Evolutionary conservation across 2,329 filamentous ascomycete genomes (phyloP).

Genomic region (Stromatinia cepivora): DNA sequence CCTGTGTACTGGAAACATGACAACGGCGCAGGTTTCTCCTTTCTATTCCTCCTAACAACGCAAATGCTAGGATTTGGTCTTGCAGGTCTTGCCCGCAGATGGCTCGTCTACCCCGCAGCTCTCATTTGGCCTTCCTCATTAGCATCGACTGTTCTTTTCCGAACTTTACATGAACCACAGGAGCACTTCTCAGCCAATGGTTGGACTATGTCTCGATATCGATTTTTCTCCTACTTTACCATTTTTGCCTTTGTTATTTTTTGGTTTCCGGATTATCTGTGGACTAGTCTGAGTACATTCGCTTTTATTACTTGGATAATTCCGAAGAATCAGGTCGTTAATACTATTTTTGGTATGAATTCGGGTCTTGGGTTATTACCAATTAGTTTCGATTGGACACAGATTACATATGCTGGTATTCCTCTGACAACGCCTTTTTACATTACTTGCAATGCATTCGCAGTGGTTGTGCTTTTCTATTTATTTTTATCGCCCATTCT

Average conservation of each 20-base stretch:
- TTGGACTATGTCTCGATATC: conserved; percentile 48
- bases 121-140: conserved; percentile 54
- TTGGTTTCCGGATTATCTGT: conserved; percentile 53
- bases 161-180: conserved; percentile 46
- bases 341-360: conserved; percentile 43
- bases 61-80: conserved; percentile 58
- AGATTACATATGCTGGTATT: conserved; percentile 41
- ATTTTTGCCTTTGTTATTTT: conserved; percentile 52
- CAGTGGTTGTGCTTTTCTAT: not conserved
- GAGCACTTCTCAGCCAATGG: conserved; percentile 43
- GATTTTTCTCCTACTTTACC: conserved; percentile 49
- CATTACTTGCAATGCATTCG: conserved; percentile 9
- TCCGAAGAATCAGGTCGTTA: conserved; percentile 45
- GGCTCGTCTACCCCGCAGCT: conserved; percentile 53
- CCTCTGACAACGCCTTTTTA: conserved; percentile 55
- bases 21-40: conserved; percentile 49
- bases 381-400: conserved; percentile 49
- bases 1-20: conserved; percentile 53
- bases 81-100: conserved; percentile 51
- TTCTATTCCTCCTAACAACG: conserved; percentile 51
- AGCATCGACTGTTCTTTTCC: conserved; percentile 50
- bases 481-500: conserved; percentile 43
- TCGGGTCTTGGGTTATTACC: conserved; percentile 47
- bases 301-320: conserved; percentile 57
- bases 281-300: conserved; percentile 49